Conservation (phyloP, 2,329 filamentous ascomycete species). For the Epichloe brachyelytri region DNA sequence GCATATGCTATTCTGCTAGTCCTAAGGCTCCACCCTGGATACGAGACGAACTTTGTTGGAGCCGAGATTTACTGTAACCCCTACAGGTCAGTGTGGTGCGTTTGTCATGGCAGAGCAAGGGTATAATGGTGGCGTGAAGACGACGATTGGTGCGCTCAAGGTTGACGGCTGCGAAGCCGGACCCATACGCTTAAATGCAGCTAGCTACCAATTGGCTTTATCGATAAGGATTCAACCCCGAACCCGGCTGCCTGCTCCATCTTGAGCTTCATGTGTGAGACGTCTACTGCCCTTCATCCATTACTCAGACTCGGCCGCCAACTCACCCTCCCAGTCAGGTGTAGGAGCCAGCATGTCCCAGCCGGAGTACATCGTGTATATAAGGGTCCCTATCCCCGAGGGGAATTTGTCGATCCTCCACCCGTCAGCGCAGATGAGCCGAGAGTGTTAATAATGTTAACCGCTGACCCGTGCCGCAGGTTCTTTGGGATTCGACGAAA, state of each 20-base stretch:
- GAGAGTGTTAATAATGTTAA: background rate
- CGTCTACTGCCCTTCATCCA: background rate
- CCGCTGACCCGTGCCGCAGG: slow-evolving; percentile 32
- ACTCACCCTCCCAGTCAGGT: background rate
- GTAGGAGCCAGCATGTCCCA: slow-evolving; percentile 28
- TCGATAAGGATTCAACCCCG: background rate
- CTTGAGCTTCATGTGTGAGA: background rate
- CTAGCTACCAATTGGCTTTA: background rate
- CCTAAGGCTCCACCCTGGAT: too few relatives aligned
- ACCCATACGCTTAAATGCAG: background rate
- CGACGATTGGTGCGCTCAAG: background rate
- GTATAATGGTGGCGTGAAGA: background rate
- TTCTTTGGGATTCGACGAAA: slow-evolving; percentile 78
- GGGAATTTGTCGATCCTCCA: slow-evolving; percentile 81
- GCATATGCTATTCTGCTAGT: too few relatives aligned
- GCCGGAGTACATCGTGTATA: slow-evolving; percentile 60
- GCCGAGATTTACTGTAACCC: too few relatives aligned
- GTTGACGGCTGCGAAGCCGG: background rate
- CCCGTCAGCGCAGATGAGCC: slow-evolving; percentile 42
- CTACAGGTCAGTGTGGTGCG: background rate
- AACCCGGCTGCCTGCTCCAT: background rate
- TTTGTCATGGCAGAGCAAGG: background rate
- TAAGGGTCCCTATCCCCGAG: slow-evolving; percentile 79
- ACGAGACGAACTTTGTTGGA: too few relatives aligned
- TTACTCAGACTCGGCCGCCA: background rate